Evolutionary conservation across 108 stramenopile genomes (phyloP).

Genomic region (Aurantiochytrium sp.): DNA sequence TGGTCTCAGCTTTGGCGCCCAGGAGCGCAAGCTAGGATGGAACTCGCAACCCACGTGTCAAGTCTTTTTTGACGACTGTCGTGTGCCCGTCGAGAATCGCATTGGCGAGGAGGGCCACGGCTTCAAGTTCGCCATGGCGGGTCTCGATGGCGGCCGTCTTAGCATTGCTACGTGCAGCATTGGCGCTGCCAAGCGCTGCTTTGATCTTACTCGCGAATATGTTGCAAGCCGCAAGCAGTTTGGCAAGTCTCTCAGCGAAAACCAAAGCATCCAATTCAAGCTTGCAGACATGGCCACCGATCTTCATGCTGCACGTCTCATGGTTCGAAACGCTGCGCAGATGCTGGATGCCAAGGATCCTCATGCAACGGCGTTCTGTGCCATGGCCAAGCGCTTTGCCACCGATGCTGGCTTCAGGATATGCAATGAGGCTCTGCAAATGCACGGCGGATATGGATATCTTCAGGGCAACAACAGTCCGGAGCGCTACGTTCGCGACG

Average conservation of each 20-base stretch:
- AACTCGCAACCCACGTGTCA: constrained; percentile 36
- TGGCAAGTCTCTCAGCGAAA: constrained; percentile 22
- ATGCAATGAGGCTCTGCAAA: constrained; percentile 35
- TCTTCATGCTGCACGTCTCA: constrained; percentile 17
- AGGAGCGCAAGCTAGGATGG: constrained; percentile 39
- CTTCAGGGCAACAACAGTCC: constrained; percentile 32
- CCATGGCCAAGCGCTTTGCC: constrained; percentile 41
- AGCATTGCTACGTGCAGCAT: constrained; percentile 33
- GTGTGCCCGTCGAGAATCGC: constrained; percentile 34
- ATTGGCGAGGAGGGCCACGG: constrained; percentile 42
- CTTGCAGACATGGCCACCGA: constrained; percentile 40
- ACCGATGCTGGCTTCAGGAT: constrained; percentile 38
- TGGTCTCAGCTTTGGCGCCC: constrained; percentile 42
- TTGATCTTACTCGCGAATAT: constrained; percentile 25
- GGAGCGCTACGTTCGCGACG: constrained; percentile 39
- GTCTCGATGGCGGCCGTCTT: constrained; percentile 39
- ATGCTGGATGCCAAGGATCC: constrained; percentile 38
- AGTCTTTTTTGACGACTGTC: constrained; percentile 28
- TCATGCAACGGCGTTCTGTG: constrained; percentile 27
- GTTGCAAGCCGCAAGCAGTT: constrained; percentile 40
- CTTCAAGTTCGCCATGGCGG: constrained; percentile 42
- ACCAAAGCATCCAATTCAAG: constrained; percentile 40
- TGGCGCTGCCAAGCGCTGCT: constrained; percentile 31
- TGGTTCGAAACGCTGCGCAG: constrained; percentile 32
- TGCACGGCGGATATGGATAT: constrained; percentile 47